Evolutionary conservation across 805 yeast genomes (phyloP).

Genomic region (Monosporozyma unispora): DNA sequence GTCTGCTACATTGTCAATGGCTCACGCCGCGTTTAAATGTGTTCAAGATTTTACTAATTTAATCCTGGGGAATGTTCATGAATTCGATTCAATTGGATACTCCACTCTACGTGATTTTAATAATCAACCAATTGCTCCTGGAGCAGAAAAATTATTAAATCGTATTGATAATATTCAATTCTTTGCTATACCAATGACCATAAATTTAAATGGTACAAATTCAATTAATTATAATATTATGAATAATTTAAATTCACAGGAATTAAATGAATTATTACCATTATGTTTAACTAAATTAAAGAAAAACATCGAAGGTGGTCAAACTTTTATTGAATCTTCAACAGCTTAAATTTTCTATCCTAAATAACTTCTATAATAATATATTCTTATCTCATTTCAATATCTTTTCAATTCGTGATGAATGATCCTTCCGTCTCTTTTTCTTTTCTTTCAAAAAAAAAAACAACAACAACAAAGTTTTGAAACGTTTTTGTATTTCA

Average conservation of each 20-base stretch:
- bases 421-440: too few species aligned
- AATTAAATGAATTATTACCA: conserved; percentile 34
- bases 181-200: conserved; percentile 56
- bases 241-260: conserved; percentile 40
- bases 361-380: neutral
- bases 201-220: conserved; percentile 45
- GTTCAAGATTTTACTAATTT: conserved; percentile 41
- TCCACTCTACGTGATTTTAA: conserved; percentile 40
- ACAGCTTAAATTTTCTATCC: too few species aligned
- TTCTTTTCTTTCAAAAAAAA: too few species aligned
- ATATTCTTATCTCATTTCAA: too few species aligned
- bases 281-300: conserved; percentile 18
- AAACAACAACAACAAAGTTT: too few species aligned
- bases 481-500: too few species aligned
- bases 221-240: conserved; percentile 48
- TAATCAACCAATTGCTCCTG: conserved; percentile 35
- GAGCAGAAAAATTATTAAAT: conserved; percentile 15
- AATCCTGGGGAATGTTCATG: conserved; percentile 26
- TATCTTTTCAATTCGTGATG: too few species aligned
- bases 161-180: conserved; percentile 29
- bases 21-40: conserved; percentile 81
- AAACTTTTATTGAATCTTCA: conserved; percentile 4
- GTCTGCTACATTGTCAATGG: conserved; percentile 94
- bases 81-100: conserved; percentile 44
- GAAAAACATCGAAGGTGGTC: conserved; percentile 17